These are phyloP conservation scores for Huntiella abstrusa DNA, from an alignment of 2,329 filamentous ascomycete species.

Conservation along the genomic window DNA sequence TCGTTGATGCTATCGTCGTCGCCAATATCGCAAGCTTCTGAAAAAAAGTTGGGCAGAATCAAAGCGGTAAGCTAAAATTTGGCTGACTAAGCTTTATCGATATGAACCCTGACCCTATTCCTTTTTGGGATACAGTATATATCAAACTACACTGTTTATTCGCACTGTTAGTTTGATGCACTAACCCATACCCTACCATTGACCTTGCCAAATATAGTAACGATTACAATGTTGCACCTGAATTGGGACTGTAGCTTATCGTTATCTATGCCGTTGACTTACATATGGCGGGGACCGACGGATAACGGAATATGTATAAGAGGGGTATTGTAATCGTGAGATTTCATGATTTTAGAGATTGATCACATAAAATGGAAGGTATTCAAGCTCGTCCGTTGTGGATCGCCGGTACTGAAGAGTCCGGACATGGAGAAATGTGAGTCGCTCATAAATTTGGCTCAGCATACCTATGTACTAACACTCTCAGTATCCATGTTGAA, in stretches of 20 bases:
- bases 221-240: too few species aligned
- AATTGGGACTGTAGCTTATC: too few species aligned
- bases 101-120: not conserved
- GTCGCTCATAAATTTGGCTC: conserved; percentile 13
- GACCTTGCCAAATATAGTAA: not conserved
- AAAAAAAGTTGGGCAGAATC: conserved; percentile 11
- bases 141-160: not conserved
- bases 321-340: too few species aligned
- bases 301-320: not conserved
- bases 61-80: not conserved
- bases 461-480: not conserved
- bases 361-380: not conserved
- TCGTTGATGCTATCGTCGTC: not conserved
- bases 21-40: not conserved
- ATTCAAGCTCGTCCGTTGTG: conserved; percentile 12
- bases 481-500: conserved; percentile 29
- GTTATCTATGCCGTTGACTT: not conserved
- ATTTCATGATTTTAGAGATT: not conserved
- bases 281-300: not conserved
- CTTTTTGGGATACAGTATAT: not conserved
- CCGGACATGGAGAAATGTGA: conserved; percentile 27
- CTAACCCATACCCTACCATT: not conserved
- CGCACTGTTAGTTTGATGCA: not conserved
- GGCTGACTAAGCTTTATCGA: conserved; percentile 4
- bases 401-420: conserved; percentile 15